phyloP scores from a whole-genome alignment of 257 asterid species.

The Nicotiana tabacum region DNA sequence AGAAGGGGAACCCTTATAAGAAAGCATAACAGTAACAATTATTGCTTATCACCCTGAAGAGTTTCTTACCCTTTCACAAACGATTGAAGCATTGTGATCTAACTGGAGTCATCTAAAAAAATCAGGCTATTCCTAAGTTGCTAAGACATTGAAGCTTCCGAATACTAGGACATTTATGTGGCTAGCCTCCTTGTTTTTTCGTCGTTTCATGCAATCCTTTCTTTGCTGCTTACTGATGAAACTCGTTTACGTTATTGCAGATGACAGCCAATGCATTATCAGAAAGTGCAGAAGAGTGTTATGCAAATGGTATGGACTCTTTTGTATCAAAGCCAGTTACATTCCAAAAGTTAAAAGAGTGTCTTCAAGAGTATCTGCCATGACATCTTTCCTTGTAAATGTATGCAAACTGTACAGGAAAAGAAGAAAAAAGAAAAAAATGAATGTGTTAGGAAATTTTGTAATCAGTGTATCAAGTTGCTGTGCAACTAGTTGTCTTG shows the following conservation, averaged over 20 bases:
- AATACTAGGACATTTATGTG: neutral
- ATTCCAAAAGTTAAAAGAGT: slow-evolving; percentile 63
- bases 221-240: neutral
- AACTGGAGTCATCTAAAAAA: neutral
- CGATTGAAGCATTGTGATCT: neutral
- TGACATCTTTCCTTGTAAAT: slow-evolving; percentile 32
- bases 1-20: no score
- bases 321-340: slow-evolving; percentile 83
- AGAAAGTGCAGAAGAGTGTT: slow-evolving; percentile 89
- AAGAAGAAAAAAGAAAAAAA: neutral
- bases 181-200: neutral
- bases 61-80: neutral
- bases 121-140: neutral
- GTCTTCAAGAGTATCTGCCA: slow-evolving; percentile 52
- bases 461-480: slow-evolving; percentile 20
- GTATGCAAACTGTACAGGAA: slow-evolving; percentile 46
- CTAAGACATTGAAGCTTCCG: neutral
- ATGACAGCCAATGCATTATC: slow-evolving; percentile 87
- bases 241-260: slow-evolving; percentile 33
- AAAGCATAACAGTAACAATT: no score
- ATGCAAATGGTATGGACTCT: slow-evolving; percentile 90
- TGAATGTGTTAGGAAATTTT: slow-evolving; percentile 65
- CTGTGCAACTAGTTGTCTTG: slow-evolving; percentile 8
- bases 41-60: no score
- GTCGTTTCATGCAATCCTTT: neutral